Percentiles rank a stretch among this genome's conserved stretches.
Conservation (phyloP, 2,329 filamentous ascomycete species). For the Botrytis cinerea region DNA sequence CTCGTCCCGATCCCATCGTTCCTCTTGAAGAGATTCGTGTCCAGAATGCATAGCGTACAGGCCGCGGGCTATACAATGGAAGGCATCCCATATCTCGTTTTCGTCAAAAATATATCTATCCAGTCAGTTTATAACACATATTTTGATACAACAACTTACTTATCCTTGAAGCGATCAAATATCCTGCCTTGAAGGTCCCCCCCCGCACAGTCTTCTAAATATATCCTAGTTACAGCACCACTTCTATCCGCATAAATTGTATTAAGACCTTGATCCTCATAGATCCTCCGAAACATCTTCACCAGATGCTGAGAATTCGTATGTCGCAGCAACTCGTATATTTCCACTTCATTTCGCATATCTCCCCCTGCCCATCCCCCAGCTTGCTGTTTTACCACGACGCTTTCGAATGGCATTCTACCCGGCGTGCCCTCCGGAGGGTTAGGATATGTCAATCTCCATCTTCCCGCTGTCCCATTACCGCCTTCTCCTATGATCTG, state of each 20-base stretch:
- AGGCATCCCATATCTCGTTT: conserved; percentile 7
- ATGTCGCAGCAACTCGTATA: neutral
- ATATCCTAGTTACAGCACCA: neutral
- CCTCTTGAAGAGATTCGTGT: neutral
- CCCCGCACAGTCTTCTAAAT: neutral
- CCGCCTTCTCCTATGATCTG: conserved; percentile 7
- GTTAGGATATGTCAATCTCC: neutral
- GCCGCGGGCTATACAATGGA: conserved; percentile 7
- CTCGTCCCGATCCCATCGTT: conserved; percentile 18
- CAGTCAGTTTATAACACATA: neutral
- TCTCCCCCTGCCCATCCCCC: neutral
- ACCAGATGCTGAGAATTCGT: neutral
- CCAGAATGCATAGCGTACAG: conserved; percentile 12
- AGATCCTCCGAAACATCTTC: conserved; percentile 13
- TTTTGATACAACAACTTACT: neutral
- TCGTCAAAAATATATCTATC: neutral
- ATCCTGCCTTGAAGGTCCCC: neutral
- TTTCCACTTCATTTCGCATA: neutral
- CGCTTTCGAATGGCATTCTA: neutral
- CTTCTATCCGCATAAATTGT: neutral
- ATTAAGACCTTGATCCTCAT: neutral
- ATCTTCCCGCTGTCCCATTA: neutral
- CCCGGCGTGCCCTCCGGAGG: neutral
- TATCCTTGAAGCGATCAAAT: neutral
- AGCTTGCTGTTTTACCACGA: conserved; percentile 9